Base-by-base conservation (phyloP, 2,329 filamentous ascomycete genomes). In the Parastagonospora nodorum region DNA sequence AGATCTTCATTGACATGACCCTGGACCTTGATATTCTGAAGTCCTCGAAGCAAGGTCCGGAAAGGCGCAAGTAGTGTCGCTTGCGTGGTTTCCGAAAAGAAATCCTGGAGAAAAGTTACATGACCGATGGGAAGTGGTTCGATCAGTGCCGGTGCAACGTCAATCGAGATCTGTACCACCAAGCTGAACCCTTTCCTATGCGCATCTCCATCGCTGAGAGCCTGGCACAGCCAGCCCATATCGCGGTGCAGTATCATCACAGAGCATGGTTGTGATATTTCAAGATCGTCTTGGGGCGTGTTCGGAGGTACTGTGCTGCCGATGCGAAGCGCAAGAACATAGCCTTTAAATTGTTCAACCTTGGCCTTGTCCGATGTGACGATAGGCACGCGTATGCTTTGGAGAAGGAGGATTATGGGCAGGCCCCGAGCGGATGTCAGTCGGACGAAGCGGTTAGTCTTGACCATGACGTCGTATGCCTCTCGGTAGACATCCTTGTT, bases 11-110 rank as follows among this genome's bases (percentile, higher is more conserved):
- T 43, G 9, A 61, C 48, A 8, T 45, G 39, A 8, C 56, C 55
- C 2, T 39, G 15, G 9, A 63, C 28, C 12, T 50, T 42, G 5
- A 58, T 43, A 12, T 39, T 12, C 14, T 53, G 45, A 16, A 53
- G 58, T 2, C 61, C 61, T 14, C 55, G 45, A 8, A 63, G 37
- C 8, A 42, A 30, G 7, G 36, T 45, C 16, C 42, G 50, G 42
- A 65, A 53, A 5, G 60, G 55, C n/a, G 39, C 42, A 8, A 65
- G 44, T 2, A 65, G 43, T 2, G 37, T 37, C 40, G 58, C n/a
- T 33, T 65, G 60, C 0, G 50, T 66, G 5, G 48, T 54, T 9
- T 48, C 40, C 1, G 57, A 53, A 44, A 62, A 64, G 55, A 60
- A 61, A 7, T 48, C 45, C 10, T 38, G 15, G 24, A 51, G 48